Base-by-base conservation (phyloP, 306 rosid species). In the Rosa lucieae region DNA sequence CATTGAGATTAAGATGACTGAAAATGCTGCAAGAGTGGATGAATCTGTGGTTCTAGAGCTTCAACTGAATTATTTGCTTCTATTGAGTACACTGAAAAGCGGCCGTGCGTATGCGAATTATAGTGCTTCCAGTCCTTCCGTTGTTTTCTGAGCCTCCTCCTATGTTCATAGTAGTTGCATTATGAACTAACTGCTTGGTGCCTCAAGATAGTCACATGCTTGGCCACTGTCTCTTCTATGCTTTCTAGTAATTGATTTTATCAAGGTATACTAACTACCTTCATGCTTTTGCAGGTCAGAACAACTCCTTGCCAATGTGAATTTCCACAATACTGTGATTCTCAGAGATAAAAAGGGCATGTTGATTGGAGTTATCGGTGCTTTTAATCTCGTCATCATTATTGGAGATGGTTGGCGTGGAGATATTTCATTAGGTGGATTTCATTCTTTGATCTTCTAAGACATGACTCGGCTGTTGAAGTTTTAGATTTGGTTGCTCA, bases 221-320 rank as follows among this genome's bases (percentile, higher is more conserved):
- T 53, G 26, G 49, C 62, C 6, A 46, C 72, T 70, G 5, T 61
- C 13, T 75, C 21, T 42, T 14, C 46, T 52, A 55, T 72, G 32
- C 53, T 18, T 10, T 37, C 8, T 14, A n/a, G 29, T 40, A 14
- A 17, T 48, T 58, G 12, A 3, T 58, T 10, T 65, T 79, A 53
- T 72, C 21, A 26, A n/a, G 23, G 0, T 40, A 21, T 42, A 77
- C 53, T 14, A 2, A 21, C 42, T 39, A n/a, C 3, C 1, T 58
- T 67, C 5, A 44, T 63, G 23, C 23, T 62, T 42, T 79, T 80
- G 78, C 94, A 94, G 97, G 90, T 90, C 72, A 87, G 94, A 81
- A 74, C 82, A 73, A 90, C 80, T 59, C 85, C 87, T 46, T 94
- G 98, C 88, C 81, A 82, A 49, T 94, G 98, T 80, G 88, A 83